Evolutionary conservation across 495 filamentous ascomycete genomes (phyloP).

Genomic region (Talaromyces liani): DNA sequence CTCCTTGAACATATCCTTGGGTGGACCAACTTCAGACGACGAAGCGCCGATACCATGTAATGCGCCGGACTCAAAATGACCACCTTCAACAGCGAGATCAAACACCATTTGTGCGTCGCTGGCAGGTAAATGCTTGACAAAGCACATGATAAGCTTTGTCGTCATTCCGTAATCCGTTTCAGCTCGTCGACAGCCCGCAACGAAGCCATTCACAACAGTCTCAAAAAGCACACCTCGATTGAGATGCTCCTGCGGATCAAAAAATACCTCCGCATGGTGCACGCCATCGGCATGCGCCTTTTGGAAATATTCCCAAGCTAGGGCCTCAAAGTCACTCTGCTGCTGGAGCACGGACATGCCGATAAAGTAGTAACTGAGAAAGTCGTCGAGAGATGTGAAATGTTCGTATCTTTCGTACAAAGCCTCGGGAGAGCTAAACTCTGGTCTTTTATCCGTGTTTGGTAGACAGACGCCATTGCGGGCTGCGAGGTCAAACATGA

Average conservation of each 20-base stretch:
- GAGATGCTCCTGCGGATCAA: conserved; percentile 71
- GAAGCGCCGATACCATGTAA: conserved; percentile 62
- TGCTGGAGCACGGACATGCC: conserved; percentile 60
- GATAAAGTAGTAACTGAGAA: conserved; percentile 71
- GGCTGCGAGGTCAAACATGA: conserved; percentile 61
- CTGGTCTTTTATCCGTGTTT: conserved; percentile 35
- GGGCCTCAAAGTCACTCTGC: conserved; percentile 59
- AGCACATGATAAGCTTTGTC: conserved; percentile 58
- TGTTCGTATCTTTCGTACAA: conserved; percentile 51
- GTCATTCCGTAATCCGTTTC: conserved; percentile 55
- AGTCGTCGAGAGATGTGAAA: conserved; percentile 69
- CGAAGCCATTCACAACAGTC: conserved; percentile 54
- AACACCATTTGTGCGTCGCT: conserved; percentile 43
- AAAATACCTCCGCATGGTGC: conserved; percentile 71
- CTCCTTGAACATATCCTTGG: conserved; percentile 55
- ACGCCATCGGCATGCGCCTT: conserved; percentile 58
- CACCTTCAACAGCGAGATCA: conserved; percentile 35
- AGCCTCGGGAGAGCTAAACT: conserved; percentile 52
- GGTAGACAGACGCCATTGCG: conserved; percentile 58
- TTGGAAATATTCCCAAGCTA: conserved; percentile 66
- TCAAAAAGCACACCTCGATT: conserved; percentile 52
- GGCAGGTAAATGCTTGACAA: conserved; percentile 61
- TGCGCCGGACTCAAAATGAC: conserved; percentile 42
- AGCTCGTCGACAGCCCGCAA: conserved; percentile 50
- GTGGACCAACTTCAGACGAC: conserved; percentile 55